Evolutionary conservation across 345 rosid genomes (phyloP), one percentile per base, ranked within the genome.

Genomic region (Eucalyptus marginata): DNA sequence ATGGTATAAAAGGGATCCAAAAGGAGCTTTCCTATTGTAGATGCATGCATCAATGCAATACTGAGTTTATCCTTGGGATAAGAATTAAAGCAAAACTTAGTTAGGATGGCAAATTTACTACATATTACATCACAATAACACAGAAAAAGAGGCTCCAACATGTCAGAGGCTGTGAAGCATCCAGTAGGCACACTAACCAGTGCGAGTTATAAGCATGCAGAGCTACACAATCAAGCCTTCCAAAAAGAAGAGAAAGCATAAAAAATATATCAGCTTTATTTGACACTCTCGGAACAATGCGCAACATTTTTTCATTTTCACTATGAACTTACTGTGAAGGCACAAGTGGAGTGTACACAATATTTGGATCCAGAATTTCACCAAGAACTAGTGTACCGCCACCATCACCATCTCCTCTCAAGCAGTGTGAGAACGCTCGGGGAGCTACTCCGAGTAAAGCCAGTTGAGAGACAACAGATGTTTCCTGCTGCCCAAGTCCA

Each of bases 361-460:
- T 95, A 94, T 94, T 95, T 83, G 99, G 99, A 91, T 94, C 98
- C 91, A 96, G 90, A 89, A 97, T 94, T 93, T 97, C 99, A 87
- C 99, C 99, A 88, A 98, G 95, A 91, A 98, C 99, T 92, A 98
- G 92, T 90, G 96, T 91, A 58, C 99, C 99, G 56, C 99, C 99
- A 5, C 99, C 98, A 86, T 91, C 91, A 87, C 93, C 95, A 86
- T 93, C 96, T 80, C 99, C 99, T 88, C 93, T 98, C 92, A 98
- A 93, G 90, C 99, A 98, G 88, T 98, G 99, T 22, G 99, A 98
- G 95, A 98, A 98, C 40, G 93, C 96, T 91, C 92, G 95, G 6
- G 99, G 99, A 88, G 98, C 93, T 87, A 96, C 66, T 43, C 99
- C 97, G 50, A 94, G 95, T 27, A 98, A 95, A 89, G 99, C 94